Conservation (phyloP, 345 rosid genomes). For the Sisymbrium altissimum region DNA sequence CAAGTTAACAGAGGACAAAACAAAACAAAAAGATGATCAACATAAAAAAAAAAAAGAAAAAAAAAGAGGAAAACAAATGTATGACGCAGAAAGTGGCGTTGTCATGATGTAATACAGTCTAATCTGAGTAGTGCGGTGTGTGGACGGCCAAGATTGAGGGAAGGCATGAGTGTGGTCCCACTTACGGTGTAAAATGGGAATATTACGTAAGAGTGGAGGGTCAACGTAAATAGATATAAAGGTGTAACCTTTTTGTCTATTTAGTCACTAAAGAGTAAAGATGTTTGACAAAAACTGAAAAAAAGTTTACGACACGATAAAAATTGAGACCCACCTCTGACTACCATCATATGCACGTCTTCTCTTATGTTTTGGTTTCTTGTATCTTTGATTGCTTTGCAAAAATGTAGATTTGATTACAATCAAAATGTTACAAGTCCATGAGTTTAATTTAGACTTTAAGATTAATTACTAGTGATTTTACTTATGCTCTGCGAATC, state of each 20-base stretch:
- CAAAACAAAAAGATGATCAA: background rate
- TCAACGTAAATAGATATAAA: conserved; percentile 36
- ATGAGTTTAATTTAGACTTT: background rate
- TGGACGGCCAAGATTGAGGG: conserved; percentile 22
- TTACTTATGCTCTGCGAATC: background rate
- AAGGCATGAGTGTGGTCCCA: background rate
- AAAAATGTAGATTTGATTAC: background rate
- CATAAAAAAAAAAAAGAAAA: background rate
- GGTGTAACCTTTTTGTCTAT: conserved; percentile 28
- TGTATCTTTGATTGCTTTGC: background rate
- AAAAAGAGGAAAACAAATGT: background rate
- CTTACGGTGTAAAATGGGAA: background rate
- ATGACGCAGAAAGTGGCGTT: conserved; percentile 35
- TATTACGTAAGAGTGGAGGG: conserved; percentile 21
- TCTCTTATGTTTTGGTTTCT: background rate
- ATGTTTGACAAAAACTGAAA: conserved; percentile 18
- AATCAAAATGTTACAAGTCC: background rate
- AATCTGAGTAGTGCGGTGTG: conserved; percentile 25
- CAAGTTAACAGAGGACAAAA: background rate
- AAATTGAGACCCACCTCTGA: conserved; percentile 17
- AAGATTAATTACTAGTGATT: background rate
- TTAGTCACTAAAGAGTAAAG: conserved; percentile 20
- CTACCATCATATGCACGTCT: conserved; percentile 13
- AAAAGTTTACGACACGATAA: conserved; percentile 17
- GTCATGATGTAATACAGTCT: conserved; percentile 25